Evolutionary conservation across 108 stramenopile genomes (phyloP), one percentile per base, ranked within the genome.

Genomic region (Schizochytrium sp.): DNA sequence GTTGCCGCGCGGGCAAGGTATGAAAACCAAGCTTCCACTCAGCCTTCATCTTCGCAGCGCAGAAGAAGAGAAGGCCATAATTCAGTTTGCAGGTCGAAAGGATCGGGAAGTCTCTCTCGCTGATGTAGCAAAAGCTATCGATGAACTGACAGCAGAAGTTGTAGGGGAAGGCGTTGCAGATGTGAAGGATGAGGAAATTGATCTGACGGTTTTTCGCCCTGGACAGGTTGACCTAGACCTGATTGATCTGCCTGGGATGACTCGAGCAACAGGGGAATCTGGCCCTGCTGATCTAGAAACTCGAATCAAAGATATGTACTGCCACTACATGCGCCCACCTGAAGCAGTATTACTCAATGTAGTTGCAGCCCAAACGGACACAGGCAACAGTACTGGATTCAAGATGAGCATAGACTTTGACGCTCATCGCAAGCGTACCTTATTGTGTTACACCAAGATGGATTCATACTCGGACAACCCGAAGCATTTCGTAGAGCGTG

Each of bases 1-100:
- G 72, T 15, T 72, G 72, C 72, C 72, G 10, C 72, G 72, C 72
- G 72, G 72, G 8, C 10, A 72, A 15, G 72, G 15, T 15, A 72
- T 72, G 72, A 72, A 72, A 15, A 72, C 72, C 10, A 72, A 72
- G 15, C 72, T 72, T 12, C 72, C 72, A n/a, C 41, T 72, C n/a
- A 41, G 5, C 41, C 72, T 72, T 8, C 72, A 72, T 5, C n/a
- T 72, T 42, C 72, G 72, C 40, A 15, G 8, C 41, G 10, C 15
- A 5, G 10, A 12, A 5, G 72, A 72, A 41, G 72, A 72, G 15
- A 12, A 72, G 0, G 72, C 72, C n/a, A 41, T 12, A 41, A 72
- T 72, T 41, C 15, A 41, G 40, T 15, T 72, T 5, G 10, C 10
- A n/a, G 72, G 72, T 41, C 8, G 42, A 41, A 41, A 72, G 41